Percentiles rank a stretch among this genome's conserved stretches.
phyloP scores from a whole-genome alignment of 495 filamentous ascomycete species.

The Haplographium delicatum region DNA sequence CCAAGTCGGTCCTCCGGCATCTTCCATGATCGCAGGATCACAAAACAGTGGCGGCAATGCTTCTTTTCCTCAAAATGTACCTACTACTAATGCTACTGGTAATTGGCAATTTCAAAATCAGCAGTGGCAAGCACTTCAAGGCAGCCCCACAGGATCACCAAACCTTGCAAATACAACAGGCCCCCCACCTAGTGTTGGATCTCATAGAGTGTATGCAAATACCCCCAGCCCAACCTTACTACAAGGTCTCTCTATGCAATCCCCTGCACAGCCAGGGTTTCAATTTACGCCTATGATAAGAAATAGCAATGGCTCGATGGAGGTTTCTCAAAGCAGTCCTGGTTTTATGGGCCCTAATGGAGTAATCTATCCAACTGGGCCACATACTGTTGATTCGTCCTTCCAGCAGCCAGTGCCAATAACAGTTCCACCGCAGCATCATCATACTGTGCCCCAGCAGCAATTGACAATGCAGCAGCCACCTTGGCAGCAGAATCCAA shows the following conservation, averaged over 20 bases:
- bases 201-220: conserved; percentile 3
- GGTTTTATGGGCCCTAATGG: not conserved
- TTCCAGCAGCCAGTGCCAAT: not conserved
- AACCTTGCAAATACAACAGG: conserved; percentile 4
- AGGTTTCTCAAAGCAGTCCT: not conserved
- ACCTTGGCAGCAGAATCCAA: conserved; percentile 9
- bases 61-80: conserved; percentile 4
- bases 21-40: not conserved
- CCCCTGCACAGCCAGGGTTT: conserved; percentile 11
- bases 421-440: not conserved
- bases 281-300: conserved; percentile 7
- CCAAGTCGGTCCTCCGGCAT: not conserved
- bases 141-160: not conserved
- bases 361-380: not conserved
- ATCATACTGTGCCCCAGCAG: conserved; percentile 3
- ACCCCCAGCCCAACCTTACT: conserved; percentile 10
- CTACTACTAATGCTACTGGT: conserved; percentile 9
- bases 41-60: not conserved
- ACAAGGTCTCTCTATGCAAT: conserved; percentile 12
- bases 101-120: conserved; percentile 11
- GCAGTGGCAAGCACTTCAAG: not conserved
- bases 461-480: conserved; percentile 2
- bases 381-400: not conserved
- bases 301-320: conserved; percentile 1
- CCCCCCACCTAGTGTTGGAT: conserved; percentile 3